Conservation (phyloP, 176 grass and related monocot species). For the Carex cristatella region DNA sequence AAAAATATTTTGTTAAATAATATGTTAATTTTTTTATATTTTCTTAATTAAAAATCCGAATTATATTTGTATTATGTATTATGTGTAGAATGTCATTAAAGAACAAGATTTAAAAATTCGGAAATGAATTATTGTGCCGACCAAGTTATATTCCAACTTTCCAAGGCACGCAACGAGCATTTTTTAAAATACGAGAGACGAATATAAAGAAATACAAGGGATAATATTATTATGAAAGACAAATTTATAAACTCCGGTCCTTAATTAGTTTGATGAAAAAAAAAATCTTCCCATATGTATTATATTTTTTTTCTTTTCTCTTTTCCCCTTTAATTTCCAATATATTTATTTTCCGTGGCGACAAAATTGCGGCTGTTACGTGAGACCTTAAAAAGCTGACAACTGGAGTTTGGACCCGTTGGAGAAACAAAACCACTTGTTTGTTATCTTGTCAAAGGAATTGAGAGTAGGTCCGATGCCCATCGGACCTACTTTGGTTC, state of each 20-base stretch:
- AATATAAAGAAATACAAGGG: neutral
- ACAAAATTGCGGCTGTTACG: neutral
- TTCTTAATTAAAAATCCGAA: too few relatives aligned
- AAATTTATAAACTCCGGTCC: neutral
- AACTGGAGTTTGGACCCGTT: neutral
- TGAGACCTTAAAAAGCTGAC: neutral
- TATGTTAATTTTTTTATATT: too few relatives aligned
- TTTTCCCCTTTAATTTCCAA: neutral
- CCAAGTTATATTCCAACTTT: neutral
- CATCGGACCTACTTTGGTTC: too few relatives aligned
- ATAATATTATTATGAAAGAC: neutral
- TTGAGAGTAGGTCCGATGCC: too few relatives aligned
- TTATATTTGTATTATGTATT: too few relatives aligned
- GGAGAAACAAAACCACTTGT: constrained; percentile 11
- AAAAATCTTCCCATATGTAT: neutral
- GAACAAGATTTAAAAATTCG: neutral
- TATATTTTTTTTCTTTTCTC: neutral
- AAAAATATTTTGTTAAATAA: too few relatives aligned
- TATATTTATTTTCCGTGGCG: neutral
- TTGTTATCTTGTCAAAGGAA: too few relatives aligned
- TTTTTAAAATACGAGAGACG: neutral
- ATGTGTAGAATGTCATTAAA: neutral
- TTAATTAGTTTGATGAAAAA: neutral
- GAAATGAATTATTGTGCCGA: neutral
- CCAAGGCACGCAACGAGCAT: neutral